phyloP scores from a whole-genome alignment of 768 basidiomycete genomes.

The Boletus vinaceobasis region DNA sequence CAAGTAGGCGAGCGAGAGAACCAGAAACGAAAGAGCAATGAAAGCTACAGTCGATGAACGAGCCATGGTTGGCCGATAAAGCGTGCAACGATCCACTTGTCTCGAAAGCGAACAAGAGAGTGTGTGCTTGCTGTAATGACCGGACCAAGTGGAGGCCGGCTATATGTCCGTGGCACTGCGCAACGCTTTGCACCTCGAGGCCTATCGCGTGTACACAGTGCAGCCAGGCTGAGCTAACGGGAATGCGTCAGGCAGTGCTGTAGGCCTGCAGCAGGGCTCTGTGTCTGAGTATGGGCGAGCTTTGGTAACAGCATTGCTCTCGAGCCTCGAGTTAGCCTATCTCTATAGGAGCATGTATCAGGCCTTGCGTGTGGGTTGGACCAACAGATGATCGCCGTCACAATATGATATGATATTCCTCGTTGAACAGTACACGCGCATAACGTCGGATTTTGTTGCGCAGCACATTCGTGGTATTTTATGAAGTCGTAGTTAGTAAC shows the following conservation, averaged over 20 bases:
- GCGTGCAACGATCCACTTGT: constrained; percentile 2
- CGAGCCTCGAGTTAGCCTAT: background rate
- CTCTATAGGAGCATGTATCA: no score
- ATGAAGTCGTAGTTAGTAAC: background rate
- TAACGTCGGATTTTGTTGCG: background rate
- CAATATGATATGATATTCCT: background rate
- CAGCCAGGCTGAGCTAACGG: constrained; percentile 10
- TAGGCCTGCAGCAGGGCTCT: background rate
- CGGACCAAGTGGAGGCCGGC: constrained; percentile 13
- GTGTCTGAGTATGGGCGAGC: background rate
- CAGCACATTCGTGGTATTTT: background rate
- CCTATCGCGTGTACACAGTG: constrained; percentile 22
- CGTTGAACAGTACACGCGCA: background rate
- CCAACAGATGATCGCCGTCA: background rate
- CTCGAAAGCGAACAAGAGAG: constrained; percentile 2
- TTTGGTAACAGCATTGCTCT: background rate
- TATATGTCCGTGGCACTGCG: constrained; percentile 9
- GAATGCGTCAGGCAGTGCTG: constrained; percentile 19
- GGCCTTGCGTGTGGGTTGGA: background rate
- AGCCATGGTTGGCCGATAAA: constrained; percentile 18
- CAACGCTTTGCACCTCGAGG: constrained; percentile 25
- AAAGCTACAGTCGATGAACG: constrained; percentile 19
- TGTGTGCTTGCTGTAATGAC: background rate
- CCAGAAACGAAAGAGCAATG: constrained; percentile 22
- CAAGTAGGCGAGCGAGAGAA: constrained; percentile 31